Conservation (phyloP, 2,329 filamentous ascomycete genomes). For the Ophiocordyceps camponoti-leonardi region DNA sequence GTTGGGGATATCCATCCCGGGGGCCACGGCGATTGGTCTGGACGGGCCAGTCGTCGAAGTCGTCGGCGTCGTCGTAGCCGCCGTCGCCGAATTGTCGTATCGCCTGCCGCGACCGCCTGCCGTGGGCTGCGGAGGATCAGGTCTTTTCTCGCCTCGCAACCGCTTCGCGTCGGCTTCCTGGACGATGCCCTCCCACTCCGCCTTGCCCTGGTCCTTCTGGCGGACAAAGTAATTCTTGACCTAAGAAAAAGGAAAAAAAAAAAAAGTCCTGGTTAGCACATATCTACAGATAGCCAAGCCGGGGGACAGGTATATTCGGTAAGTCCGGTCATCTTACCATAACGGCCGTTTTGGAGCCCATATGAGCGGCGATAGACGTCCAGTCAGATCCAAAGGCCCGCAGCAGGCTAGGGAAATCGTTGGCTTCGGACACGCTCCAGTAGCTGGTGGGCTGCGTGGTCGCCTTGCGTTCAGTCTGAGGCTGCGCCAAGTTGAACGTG, state of each 20-base stretch:
- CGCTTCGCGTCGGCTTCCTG: constrained; percentile 41
- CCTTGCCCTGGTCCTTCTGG: constrained; percentile 40
- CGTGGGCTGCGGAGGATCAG: constrained; percentile 40
- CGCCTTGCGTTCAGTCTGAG: constrained; percentile 30
- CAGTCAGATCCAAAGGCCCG: constrained; percentile 67
- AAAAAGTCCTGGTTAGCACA: constrained; percentile 3
- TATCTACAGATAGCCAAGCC: not conserved
- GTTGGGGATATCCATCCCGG: constrained; percentile 23
- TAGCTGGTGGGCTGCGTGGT: constrained; percentile 57
- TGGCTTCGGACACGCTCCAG: constrained; percentile 71
- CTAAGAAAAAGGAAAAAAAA: constrained; percentile 15
- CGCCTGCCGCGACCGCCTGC: constrained; percentile 31
- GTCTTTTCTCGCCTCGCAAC: constrained; percentile 37
- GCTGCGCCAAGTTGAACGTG: constrained; percentile 31
- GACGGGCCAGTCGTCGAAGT: constrained; percentile 5
- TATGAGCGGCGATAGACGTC: constrained; percentile 55
- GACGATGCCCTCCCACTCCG: constrained; percentile 42
- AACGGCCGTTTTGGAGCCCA: constrained; percentile 72
- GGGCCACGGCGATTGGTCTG: constrained; percentile 29
- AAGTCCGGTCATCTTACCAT: constrained; percentile 41
- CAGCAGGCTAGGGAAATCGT: constrained; percentile 57
- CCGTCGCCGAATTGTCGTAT: constrained; percentile 22
- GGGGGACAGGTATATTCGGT: not conserved
- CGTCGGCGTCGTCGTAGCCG: constrained; percentile 9
- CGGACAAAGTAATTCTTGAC: constrained; percentile 53